Evolutionary conservation across 1,284 basidiomycete species (phyloP), one percentile per base, ranked within the genome.

Genomic region (Puccinia horiana): DNA sequence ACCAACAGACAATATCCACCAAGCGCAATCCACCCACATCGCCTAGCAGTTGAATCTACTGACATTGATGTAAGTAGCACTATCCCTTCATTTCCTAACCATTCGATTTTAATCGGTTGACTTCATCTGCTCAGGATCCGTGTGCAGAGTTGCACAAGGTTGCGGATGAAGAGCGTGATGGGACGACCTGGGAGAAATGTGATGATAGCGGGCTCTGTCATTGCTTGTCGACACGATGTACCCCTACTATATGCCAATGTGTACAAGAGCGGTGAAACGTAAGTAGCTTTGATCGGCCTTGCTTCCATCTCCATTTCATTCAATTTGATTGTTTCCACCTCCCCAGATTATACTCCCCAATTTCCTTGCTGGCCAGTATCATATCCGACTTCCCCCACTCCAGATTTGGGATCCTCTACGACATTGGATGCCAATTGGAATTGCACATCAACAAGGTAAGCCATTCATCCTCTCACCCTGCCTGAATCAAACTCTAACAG

Each of bases 401-500:
- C 11, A 12, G 37, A 40, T 26, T 70, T 70, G 67, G 67, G 4
- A 49, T 70, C 67, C 67, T 70, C 1, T 42, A 70, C 42, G 73
- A 75, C 23, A 75, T 75, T 35, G 73, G 73, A 20, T 75, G 73
- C 37, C 73, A 75, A 23, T 32, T 75, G 49, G 73, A 75, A 29
- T 37, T 49, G 20, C 73, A 75, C 52, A 75, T 75, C 32, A 75
- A 16, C 20, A 75, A 75, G 20, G 44, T 56, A 75, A 56, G 47
- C 56, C 4, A n/a, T 61, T 32, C 56, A 61, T 29, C 0, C n/a
- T 9, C 14, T 61, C 8, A 29, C 56, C 18, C 32, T 5, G 11
- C 11, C 11, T 26, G 32, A 29, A 35, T 29, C 2, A 2, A 32
- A 29, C 14, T 29, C n/a, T 61, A 9, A 61, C 56, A 8, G 18